Percentiles rank a stretch among this genome's conserved stretches.
These are phyloP conservation scores for Sclerotinia minor DNA, from an alignment of 2,329 filamentous ascomycete genomes.

Conservation along the genomic window DNA sequence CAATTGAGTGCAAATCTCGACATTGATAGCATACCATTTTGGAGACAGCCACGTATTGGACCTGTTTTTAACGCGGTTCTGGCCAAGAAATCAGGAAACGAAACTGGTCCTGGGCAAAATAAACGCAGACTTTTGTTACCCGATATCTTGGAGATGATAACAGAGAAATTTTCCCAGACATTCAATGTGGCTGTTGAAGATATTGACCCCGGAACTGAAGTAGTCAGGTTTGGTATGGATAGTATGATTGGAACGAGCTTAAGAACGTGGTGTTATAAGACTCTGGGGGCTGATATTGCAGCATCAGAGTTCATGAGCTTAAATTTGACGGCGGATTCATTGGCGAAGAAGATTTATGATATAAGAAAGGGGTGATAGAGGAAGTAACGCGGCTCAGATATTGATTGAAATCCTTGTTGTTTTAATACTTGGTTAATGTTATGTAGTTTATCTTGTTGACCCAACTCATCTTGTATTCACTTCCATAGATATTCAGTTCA, in stretches of 20 bases:
- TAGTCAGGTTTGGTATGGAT: constrained; percentile 46
- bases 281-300: constrained; percentile 44
- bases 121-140: constrained; percentile 1
- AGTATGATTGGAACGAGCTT: constrained; percentile 35
- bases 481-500: no score
- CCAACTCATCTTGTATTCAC: no score
- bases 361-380: no score
- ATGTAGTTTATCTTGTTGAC: no score
- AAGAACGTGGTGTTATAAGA: constrained; percentile 42
- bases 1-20: constrained; percentile 10
- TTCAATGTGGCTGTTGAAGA: constrained; percentile 50
- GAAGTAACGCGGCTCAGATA: no score
- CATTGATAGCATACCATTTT: background rate
- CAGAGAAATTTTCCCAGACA: constrained; percentile 49
- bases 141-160: constrained; percentile 43
- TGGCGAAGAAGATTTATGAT: constrained; percentile 15
- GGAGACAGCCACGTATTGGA: constrained; percentile 1
- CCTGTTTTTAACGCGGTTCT: constrained; percentile 3
- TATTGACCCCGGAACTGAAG: constrained; percentile 46
- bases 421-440: no score
- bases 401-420: no score
- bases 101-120: background rate
- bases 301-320: constrained; percentile 16
- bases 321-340: background rate
- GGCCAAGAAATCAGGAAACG: constrained; percentile 11